Evolutionary conservation across 768 basidiomycete species (phyloP).

Genomic region (Russula griseocarnosa): DNA sequence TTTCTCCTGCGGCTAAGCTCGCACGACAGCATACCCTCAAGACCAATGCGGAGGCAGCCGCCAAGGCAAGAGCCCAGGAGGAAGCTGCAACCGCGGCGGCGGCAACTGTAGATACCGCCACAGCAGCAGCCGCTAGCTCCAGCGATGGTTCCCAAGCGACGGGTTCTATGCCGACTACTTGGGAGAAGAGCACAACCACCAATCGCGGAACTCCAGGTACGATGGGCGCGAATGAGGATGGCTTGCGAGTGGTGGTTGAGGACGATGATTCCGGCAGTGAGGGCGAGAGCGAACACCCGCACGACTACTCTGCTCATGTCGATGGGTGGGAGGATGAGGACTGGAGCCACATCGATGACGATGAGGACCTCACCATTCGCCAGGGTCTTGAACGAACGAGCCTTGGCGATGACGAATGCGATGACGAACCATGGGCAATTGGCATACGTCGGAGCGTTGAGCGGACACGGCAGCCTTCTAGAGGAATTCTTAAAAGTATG

Average conservation of each 20-base stretch:
- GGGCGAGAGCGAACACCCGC: constrained; percentile 41
- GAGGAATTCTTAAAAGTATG: constrained; percentile 86
- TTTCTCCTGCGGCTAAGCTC: constrained; percentile 86
- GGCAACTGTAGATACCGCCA: neutral
- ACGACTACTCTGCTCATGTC: constrained; percentile 37
- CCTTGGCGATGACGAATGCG: constrained; percentile 50
- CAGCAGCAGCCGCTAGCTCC: constrained; percentile 31
- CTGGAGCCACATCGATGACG: constrained; percentile 64
- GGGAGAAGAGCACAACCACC: constrained; percentile 81
- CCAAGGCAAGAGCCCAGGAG: constrained; percentile 53
- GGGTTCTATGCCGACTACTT: constrained; percentile 48
- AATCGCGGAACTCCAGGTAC: constrained; percentile 46
- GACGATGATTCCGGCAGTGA: constrained; percentile 57
- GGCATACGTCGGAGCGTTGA: constrained; percentile 71
- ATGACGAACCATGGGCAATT: constrained; percentile 74
- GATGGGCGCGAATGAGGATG: constrained; percentile 58
- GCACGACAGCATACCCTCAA: constrained; percentile 90
- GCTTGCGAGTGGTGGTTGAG: constrained; percentile 59
- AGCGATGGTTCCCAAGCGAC: constrained; percentile 30
- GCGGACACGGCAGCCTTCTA: constrained; percentile 58
- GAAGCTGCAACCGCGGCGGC: constrained; percentile 45
- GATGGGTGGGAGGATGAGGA: constrained; percentile 80
- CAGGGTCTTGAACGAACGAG: constrained; percentile 49
- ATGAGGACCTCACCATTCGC: constrained; percentile 72
- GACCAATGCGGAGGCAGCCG: constrained; percentile 77